Evolutionary conservation across 768 basidiomycete genomes (phyloP), one percentile per base, ranked within the genome.

Genomic region (Phylloporus scabripes): DNA sequence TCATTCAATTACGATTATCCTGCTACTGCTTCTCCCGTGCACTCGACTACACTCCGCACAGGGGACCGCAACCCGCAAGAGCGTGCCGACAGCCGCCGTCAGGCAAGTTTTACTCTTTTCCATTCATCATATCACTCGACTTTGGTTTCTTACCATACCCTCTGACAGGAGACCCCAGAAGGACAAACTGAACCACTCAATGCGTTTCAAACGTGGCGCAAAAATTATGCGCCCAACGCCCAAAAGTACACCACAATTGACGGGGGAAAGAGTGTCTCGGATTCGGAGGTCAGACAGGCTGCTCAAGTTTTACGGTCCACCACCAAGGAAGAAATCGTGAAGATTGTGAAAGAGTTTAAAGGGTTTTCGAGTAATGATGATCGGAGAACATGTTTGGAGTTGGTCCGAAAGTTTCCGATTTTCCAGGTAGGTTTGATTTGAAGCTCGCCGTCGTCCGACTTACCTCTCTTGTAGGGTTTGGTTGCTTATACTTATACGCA

Each of bases 401-500:
- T 54, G 34, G 49, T 63, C 28, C 40, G 9, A 40, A 45, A 50
- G 12, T 36, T 37, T 26, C 63, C 58, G 1, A 56, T 63, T 21
- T 59, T 65, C 38, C 65, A 60, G 40, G 63, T 67, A 34, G 23
- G 60, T 2, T n/a, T 39, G 15, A 21, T 36, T 32, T 34, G 7
- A 38, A 18, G 12, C 33, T 46, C 42, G 15, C 29, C 17, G 6
- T 47, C 15, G 1, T 33, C 36, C 9, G 7, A 48, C 60, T 57
- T 39, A 62, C 29, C 6, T 31, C 20, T 9, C 18, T 1, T 18
- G 33, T 23, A 65, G 63, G 64, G 60, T 33, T 36, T 65, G 41
- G 56, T 65, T 7, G 65, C 63, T 23, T 65, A 67, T 36, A 53
- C 54, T 2, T 65, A 60, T 26, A 65, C 65, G 5, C 65, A 65